Evolutionary conservation across 2,329 filamentous ascomycete species (phyloP).

Genomic region (Curvularia eragrostidis): DNA sequence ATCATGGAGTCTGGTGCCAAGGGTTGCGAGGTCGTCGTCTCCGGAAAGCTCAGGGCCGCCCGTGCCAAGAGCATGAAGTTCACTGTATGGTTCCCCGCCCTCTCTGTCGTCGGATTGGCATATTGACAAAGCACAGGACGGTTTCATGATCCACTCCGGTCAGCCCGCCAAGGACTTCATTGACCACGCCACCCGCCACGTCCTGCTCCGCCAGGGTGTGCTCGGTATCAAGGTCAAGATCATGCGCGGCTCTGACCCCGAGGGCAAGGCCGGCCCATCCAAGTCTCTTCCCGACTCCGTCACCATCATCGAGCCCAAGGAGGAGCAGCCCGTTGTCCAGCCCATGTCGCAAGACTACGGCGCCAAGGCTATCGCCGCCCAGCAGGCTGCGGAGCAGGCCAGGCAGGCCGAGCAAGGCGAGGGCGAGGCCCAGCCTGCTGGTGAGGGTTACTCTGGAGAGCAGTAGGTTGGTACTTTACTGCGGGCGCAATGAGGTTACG

Average conservation of each 20-base stretch:
- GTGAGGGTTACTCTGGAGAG: constrained; percentile 44
- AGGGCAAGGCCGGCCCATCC: constrained; percentile 97
- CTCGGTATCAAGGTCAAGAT: constrained; percentile 99
- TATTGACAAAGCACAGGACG: constrained; percentile 64
- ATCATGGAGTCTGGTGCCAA: constrained; percentile 99
- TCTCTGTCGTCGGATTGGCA: neutral
- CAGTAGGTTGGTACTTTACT: constrained; percentile 35
- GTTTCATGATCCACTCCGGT: constrained; percentile 99
- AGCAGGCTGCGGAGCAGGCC: constrained; percentile 70
- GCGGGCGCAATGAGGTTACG: constrained; percentile 40
- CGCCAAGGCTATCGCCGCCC: constrained; percentile 79
- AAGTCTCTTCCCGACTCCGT: constrained; percentile 98
- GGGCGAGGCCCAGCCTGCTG: constrained; percentile 52
- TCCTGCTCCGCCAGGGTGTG: constrained; percentile 99
- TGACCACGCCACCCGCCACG: constrained; percentile 97
- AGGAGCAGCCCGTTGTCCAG: constrained; percentile 93
- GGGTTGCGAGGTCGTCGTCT: constrained; percentile 99
- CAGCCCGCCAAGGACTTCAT: constrained; percentile 99
- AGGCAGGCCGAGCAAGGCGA: constrained; percentile 66
- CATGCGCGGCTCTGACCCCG: constrained; percentile 99
- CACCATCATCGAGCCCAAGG: constrained; percentile 99
- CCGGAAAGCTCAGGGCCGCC: constrained; percentile 97
- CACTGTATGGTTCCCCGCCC: constrained; percentile 69
- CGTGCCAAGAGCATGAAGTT: constrained; percentile 99
- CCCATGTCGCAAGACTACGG: constrained; percentile 99